Conservation (phyloP, 2,329 filamentous ascomycete species). For the Xylaria polymorpha region DNA sequence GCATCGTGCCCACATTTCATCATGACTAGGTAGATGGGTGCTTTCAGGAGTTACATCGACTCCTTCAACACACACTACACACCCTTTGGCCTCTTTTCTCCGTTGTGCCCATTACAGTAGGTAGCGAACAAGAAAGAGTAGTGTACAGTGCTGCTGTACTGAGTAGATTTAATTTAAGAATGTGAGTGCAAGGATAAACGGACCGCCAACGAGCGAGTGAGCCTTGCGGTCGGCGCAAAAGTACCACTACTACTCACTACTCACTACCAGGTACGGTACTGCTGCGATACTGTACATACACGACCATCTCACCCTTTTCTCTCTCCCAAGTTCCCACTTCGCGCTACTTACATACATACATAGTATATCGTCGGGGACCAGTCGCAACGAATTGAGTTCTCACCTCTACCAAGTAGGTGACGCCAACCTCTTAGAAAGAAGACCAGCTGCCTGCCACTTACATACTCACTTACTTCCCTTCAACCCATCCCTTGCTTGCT, state of each 20-base stretch:
- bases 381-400: conserved; percentile 12
- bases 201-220: conserved; percentile 20
- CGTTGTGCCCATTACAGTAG: conserved; percentile 19
- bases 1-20: conserved; percentile 32
- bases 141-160: not conserved
- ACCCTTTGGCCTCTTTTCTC: conserved; percentile 17
- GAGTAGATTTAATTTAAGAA: conserved; percentile 24
- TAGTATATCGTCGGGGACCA: not conserved
- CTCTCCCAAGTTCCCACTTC: conserved; percentile 20
- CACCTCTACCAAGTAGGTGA: not conserved
- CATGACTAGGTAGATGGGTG: conserved; percentile 26
- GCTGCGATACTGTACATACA: conserved; percentile 8
- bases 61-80: conserved; percentile 19
- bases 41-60: conserved; percentile 37
- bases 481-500: conserved; percentile 18
- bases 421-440: conserved; percentile 6
- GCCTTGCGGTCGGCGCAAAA: conserved; percentile 20
- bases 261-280: no score
- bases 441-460: not conserved
- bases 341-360: not conserved
- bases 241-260: not conserved
- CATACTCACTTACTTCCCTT: not conserved
- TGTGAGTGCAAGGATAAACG: conserved; percentile 24
- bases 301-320: conserved; percentile 8
- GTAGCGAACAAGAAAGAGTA: conserved; percentile 11